A percentile compares a stretch with the other conserved stretches of the same genome.
Conservation (phyloP, 306 rosid species). For the Alnus rubra region DNA sequence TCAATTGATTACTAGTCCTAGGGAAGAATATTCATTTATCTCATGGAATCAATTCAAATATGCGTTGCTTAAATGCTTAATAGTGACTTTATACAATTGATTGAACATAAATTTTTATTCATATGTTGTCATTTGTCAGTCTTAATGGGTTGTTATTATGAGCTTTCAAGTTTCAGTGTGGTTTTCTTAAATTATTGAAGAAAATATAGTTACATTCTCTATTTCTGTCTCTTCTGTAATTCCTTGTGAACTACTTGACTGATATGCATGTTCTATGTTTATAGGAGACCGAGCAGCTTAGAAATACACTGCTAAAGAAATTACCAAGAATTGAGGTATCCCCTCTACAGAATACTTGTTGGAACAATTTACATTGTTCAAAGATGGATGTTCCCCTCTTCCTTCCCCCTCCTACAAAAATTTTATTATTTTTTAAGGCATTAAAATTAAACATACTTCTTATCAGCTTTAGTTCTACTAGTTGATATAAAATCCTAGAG, state of each 20-base stretch:
- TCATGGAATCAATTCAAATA: not conserved
- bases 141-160: not conserved
- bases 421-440: not conserved
- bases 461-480: not conserved
- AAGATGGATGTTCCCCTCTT: not conserved
- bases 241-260: conserved; percentile 29
- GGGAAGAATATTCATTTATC: conserved; percentile 12
- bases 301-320: conserved; percentile 50
- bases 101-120: not conserved
- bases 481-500: not conserved
- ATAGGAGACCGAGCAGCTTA: conserved; percentile 65
- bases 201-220: conserved; percentile 2
- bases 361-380: not conserved
- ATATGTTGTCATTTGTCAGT: not conserved
- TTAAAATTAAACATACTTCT: not conserved
- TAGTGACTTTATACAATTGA: not conserved
- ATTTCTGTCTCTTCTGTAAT: conserved; percentile 1
- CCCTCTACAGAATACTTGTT: conserved; percentile 5
- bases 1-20: conserved; percentile 6
- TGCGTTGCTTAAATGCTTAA: not conserved
- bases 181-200: not conserved
- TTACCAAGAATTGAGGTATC: conserved; percentile 65
- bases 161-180: conserved; percentile 11
- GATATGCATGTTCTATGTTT: conserved; percentile 30
- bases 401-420: not conserved